A percentile compares a stretch with the other conserved stretches of the same genome.
Evolutionary conservation across 2,329 filamentous ascomycete species (phyloP).

Genomic region (Xylaria sp.): DNA sequence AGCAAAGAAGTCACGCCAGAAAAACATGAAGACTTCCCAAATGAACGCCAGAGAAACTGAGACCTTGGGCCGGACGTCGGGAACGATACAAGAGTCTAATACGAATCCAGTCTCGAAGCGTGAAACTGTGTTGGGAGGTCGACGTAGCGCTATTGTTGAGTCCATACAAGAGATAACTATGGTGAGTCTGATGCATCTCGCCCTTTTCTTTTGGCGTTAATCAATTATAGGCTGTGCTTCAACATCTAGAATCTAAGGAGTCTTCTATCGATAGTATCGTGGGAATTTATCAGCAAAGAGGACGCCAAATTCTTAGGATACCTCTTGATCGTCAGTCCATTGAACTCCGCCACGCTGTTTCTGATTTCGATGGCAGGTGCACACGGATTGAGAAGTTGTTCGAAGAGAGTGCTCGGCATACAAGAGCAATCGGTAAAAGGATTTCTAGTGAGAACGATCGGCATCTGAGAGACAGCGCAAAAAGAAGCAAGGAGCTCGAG

Average conservation of each 20-base stretch:
- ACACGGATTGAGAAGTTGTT: conserved; percentile 20
- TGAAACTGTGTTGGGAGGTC: conserved; percentile 16
- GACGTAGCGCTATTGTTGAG: conserved; percentile 20
- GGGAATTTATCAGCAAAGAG: conserved; percentile 28
- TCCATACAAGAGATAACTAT: conserved; percentile 26
- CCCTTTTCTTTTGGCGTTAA: conserved; percentile 5
- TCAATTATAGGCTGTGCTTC: conserved; percentile 22
- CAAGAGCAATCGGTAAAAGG: neutral
- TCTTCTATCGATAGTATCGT: conserved; percentile 21
- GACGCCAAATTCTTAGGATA: conserved; percentile 7
- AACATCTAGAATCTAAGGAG: conserved; percentile 30
- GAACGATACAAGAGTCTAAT: neutral
- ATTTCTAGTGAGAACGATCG: conserved; percentile 1
- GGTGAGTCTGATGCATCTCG: conserved; percentile 8
- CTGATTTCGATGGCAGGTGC: conserved; percentile 28
- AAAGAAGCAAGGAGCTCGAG: conserved; percentile 15
- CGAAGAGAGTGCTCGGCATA: conserved; percentile 21
- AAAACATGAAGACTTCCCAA: neutral
- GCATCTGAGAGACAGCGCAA: conserved; percentile 1
- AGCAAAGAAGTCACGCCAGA: conserved; percentile 24
- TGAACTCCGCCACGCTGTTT: conserved; percentile 23
- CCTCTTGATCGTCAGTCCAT: conserved; percentile 31
- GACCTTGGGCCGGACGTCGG: neutral
- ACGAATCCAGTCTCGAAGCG: conserved; percentile 19
- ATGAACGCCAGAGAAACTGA: neutral